A percentile compares a stretch with the other conserved stretches of the same genome.
These are phyloP conservation scores for Beauveria medogensis DNA, from an alignment of 2,329 filamentous ascomycete species.

Conservation along the genomic window DNA sequence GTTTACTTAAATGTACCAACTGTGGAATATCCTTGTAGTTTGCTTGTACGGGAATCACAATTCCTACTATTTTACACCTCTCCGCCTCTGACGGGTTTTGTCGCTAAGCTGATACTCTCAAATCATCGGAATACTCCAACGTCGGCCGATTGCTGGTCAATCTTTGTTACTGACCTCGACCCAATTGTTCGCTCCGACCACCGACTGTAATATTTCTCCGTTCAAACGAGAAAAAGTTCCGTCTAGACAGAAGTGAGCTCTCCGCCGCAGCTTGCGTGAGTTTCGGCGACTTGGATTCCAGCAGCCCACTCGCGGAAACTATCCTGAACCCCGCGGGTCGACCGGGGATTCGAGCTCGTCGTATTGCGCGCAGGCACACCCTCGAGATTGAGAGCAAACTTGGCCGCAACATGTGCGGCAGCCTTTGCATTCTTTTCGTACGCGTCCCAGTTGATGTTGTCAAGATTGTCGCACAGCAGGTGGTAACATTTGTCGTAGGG, in stretches of 20 bases:
- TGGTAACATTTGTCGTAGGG: slow-evolving; percentile 32
- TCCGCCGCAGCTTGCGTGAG: slow-evolving; percentile 22
- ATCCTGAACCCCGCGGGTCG: slow-evolving; percentile 18
- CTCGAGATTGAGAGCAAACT: slow-evolving; percentile 28
- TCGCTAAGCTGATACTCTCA: too few species aligned
- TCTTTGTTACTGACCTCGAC: neutral
- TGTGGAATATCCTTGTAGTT: too few species aligned
- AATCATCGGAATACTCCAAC: neutral
- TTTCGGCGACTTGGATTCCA: slow-evolving; percentile 19
- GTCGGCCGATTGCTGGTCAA: neutral
- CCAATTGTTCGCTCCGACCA: neutral
- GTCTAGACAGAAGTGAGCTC: slow-evolving; percentile 14
- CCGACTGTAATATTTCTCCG: neutral
- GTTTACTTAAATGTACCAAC: too few species aligned
- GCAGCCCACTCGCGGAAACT: slow-evolving; percentile 20
- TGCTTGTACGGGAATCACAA: too few species aligned
- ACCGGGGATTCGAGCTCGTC: slow-evolving; percentile 21
- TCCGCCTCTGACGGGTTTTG: too few species aligned
- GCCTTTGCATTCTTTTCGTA: slow-evolving; percentile 31
- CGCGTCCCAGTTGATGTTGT: slow-evolving; percentile 34
- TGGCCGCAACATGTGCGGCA: slow-evolving; percentile 43
- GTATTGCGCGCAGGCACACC: slow-evolving; percentile 26
- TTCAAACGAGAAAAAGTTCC: neutral
- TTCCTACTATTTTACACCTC: too few species aligned
- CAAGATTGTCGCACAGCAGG: slow-evolving; percentile 30